Evolutionary conservation across 345 rosid genomes (phyloP).

Genomic region (Ceriops tagal): DNA sequence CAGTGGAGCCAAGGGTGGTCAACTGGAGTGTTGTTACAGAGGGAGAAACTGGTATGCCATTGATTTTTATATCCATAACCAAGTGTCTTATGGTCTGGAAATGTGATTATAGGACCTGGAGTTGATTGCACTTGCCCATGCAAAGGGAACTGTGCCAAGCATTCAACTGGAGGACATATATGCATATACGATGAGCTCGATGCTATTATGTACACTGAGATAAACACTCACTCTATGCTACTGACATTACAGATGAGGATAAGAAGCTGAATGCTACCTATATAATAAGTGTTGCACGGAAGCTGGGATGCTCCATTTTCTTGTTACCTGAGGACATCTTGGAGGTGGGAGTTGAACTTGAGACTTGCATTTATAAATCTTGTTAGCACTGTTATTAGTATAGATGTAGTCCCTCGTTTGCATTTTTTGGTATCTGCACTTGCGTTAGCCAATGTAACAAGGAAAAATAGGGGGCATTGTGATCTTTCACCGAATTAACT

Average conservation of each 20-base stretch:
- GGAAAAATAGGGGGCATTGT: too few relatives aligned
- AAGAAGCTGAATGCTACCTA: constrained; percentile 91
- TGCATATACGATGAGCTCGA: background rate
- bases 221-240: constrained; percentile 8
- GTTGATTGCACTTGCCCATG: background rate
- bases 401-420: too few relatives aligned
- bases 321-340: constrained; percentile 92
- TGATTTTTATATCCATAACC: background rate
- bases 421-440: too few relatives aligned
- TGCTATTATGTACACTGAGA: background rate
- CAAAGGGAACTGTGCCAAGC: background rate
- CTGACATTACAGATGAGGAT: constrained; percentile 70
- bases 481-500: too few relatives aligned
- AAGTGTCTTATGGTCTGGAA: too few relatives aligned
- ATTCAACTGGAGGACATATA: background rate
- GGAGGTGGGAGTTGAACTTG: constrained; percentile 47
- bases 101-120: too few relatives aligned
- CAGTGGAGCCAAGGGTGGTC: constrained; percentile 91
- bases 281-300: constrained; percentile 91
- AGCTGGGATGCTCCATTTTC: constrained; percentile 97
- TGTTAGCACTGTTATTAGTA: background rate
- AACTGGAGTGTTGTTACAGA: constrained; percentile 81
- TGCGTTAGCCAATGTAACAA: too few relatives aligned
- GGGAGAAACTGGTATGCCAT: constrained; percentile 67
- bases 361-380: background rate